Evolutionary conservation across 768 basidiomycete species (phyloP), one percentile per base, ranked within the genome.

Genomic region (Tremella yokohamensis): DNA sequence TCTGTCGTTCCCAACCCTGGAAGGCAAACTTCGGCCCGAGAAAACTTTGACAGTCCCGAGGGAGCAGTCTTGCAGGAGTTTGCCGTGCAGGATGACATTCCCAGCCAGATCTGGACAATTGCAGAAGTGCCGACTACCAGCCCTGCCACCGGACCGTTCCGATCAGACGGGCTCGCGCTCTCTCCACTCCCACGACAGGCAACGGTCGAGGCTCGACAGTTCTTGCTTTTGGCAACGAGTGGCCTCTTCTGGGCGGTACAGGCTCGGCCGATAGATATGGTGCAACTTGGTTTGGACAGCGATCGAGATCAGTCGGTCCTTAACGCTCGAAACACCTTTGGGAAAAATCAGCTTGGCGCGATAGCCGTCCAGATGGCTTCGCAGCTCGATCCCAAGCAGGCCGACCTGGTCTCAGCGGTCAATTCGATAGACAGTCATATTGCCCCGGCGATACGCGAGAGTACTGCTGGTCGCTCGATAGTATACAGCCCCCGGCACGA

Each of bases 401-500:
- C 50, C n/a, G 70, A 72, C 26, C 25, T 61, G 6, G 61, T 58
- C 13, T 68, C 66, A 3, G 55, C 64, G 13, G 45, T 72, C 8
- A 52, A 60, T 12, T 45, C 57, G 11, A 65, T 70, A 40, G 34
- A 67, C 24, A 53, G 66, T 15, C 55, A 57, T 8, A 53, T 66
- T n/a, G 65, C 56, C 16, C 72, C 70, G 3, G 18, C 54, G 1
- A 53, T 72, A 12, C 54, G 52, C n/a, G 63, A 64, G 37, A 58
- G 90, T 87, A 22, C 56, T 7, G 53, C 57, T 8, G 58, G 76
- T 60, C 58, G 68, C n/a, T 63, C 52, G 50, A 66, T 78, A 58
- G 58, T 84, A 54, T 96, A 88, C 76, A 91, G 89, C 63, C 88
- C 91, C 26, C 82, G 91, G 56, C 83, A 91, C 58, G 90, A 96